Evolutionary conservation across 192 early-diverging fungal species (phyloP), one percentile per base, ranked within the genome.

Genomic region (Coemansia sp.): DNA sequence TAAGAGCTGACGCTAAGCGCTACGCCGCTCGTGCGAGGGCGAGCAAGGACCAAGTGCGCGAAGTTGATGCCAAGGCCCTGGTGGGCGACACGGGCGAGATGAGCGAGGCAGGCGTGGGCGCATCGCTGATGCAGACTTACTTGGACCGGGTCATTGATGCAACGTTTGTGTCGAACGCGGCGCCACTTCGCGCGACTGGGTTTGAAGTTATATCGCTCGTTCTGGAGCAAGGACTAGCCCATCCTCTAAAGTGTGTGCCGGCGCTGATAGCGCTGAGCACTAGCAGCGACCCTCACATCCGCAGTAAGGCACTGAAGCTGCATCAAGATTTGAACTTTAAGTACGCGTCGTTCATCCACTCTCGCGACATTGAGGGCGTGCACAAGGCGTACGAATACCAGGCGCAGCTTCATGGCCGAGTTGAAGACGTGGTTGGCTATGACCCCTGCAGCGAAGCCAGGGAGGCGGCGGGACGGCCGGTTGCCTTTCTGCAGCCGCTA

Each of bases 241-340:
- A 96, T 69, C 96, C 96, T 6, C 80, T 91, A 12, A 72, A 91
- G 86, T 98, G 94, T 62, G 88, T 97, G 72, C 93, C 96, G 14
- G 87, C 85, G 15, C 76, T 97, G 43, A 85, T 93, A 29, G 92
- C 96, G 0, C 81, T 97, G 57, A 86, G 95, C 71, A 88, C 93
- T 2, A 85, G 86, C 55, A 67, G 78, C 3, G 83, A 91, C 58
- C 35, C 67, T 0, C 65, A 68, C 2, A 71, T 95, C 14, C 83
- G 91, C 15, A 87, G 83, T 27, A 90, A 88, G 29, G 85, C 93
- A 5, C 74, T 87, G 17, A 80, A 81, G 62, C 70, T 94, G 26
- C 91, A 98, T 63, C 68, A 81, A 34, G 85, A 89, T 35, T 64
- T 94, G 24, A 84, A 86, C 64, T 86, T 86, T 53, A 97, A 97